phyloP scores from a whole-genome alignment of 306 rosid genomes.

The Quercus ilex region DNA sequence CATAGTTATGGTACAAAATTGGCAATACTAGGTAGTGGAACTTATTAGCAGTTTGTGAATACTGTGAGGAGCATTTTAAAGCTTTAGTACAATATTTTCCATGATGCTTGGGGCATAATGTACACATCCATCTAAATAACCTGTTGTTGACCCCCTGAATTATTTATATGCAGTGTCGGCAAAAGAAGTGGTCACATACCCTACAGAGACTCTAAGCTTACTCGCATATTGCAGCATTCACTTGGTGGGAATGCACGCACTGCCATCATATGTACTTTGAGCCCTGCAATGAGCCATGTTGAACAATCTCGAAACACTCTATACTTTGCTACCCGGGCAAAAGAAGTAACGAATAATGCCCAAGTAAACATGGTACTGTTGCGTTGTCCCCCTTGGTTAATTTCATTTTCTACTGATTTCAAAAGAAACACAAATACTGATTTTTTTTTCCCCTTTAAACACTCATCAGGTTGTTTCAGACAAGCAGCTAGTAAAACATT shows the following conservation, averaged over 20 bases:
- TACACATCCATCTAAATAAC: not conserved
- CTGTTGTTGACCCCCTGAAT: constrained; percentile 5
- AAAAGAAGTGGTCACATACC: constrained; percentile 95
- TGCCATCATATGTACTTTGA: constrained; percentile 94
- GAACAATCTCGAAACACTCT: constrained; percentile 98
- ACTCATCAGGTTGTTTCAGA: constrained; percentile 75
- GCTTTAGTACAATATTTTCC: not conserved
- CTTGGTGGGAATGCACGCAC: constrained; percentile 99
- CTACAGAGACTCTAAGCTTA: constrained; percentile 95
- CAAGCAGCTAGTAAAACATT: constrained; percentile 90
- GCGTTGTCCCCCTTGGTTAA: not conserved
- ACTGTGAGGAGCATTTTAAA: not conserved
- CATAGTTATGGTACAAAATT: no score
- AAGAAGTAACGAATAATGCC: constrained; percentile 96
- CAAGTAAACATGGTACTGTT: constrained; percentile 90
- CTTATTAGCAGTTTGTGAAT: no score
- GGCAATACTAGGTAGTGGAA: no score
- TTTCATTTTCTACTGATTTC: constrained; percentile 1
- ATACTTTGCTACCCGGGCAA: constrained; percentile 92
- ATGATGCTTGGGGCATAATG: not conserved
- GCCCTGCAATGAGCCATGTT: constrained; percentile 92
- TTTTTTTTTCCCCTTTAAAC: not conserved
- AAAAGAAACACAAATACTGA: not conserved
- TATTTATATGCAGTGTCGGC: constrained; percentile 61
- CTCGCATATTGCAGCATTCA: constrained; percentile 96